Conservation (phyloP, 2,329 filamentous ascomycete species). For the Clonostachys solani region DNA sequence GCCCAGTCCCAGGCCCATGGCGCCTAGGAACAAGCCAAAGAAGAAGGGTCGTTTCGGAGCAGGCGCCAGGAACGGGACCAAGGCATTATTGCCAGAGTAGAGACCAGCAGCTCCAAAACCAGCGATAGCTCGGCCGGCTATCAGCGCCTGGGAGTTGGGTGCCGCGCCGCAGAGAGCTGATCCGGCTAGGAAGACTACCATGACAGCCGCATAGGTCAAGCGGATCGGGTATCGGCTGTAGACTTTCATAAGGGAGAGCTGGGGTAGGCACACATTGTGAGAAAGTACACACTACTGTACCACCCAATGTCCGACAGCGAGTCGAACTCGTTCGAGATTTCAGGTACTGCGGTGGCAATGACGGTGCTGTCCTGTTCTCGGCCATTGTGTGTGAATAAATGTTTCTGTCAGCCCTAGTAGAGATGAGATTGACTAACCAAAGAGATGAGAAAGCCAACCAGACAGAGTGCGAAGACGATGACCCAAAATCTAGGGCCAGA, state of each 20-base stretch:
- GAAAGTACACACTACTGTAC: slow-evolving; percentile 71
- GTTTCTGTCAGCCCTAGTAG: not conserved
- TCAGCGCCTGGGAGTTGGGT: slow-evolving; percentile 40
- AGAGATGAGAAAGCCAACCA: slow-evolving; percentile 44
- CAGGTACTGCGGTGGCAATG: slow-evolving; percentile 58
- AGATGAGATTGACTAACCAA: slow-evolving; percentile 34
- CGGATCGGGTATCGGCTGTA: slow-evolving; percentile 57
- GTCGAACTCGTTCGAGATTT: slow-evolving; percentile 58
- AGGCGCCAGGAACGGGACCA: slow-evolving; percentile 29
- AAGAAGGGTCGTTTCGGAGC: slow-evolving; percentile 12
- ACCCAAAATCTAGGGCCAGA: slow-evolving; percentile 29
- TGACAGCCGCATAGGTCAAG: slow-evolving; percentile 40
- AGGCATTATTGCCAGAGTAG: slow-evolving; percentile 35
- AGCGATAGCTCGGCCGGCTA: slow-evolving; percentile 46
- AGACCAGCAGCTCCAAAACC: slow-evolving; percentile 40
- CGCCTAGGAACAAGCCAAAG: slow-evolving; percentile 15
- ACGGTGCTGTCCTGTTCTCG: slow-evolving; percentile 34
- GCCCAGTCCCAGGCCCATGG: slow-evolving; percentile 14
- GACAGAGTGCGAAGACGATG: slow-evolving; percentile 39
- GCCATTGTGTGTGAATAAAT: not conserved
- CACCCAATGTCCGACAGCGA: slow-evolving; percentile 70
- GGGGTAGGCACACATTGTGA: slow-evolving; percentile 58
- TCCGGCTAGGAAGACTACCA: slow-evolving; percentile 51
- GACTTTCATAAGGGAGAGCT: slow-evolving; percentile 66
- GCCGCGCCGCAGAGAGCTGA: slow-evolving; percentile 43